Base-by-base conservation (phyloP, 129 eudicot genomes). In the Arctium minus region DNA sequence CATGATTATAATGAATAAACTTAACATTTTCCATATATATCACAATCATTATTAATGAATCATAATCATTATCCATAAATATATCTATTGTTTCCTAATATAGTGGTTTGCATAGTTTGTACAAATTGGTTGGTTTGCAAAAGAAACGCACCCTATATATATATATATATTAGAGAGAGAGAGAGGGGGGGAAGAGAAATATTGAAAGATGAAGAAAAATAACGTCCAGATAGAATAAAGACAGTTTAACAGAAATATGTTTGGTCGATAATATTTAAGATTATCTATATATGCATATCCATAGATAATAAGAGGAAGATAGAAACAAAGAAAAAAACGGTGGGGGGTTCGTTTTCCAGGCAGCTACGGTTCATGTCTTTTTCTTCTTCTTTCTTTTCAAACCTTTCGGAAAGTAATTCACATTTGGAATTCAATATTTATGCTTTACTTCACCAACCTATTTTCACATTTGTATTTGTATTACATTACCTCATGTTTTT, bases 231-330 rank as follows among this genome's bases (percentile, higher is more conserved):
- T 12, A 50, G 70, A 60, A 60, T 30, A 64, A 37, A 38, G 86
- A 84, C 86, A n/a, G 39, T 72, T n/a, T 78, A 84, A 84, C 83
- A 18, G 86, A 84, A 32, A n/a, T 72, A 56, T 84, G 83, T 78
- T 72, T 72, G 75, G 71, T 73, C 65, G 35, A 84, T 32, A 62
- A 30, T 78, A 84, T 36, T 84, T 79, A 72, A 78, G 35, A 73
- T 84, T 77, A 83, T 83, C 86, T 71, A 32, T 17, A 33, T 33
- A 33, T 33, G 36, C 27, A 22, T 22, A 8, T 42, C 2, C 35
- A 12, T 33, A 42, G 75, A 78, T 71, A 39, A 56, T 72, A 37
- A 42, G 78, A 15, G 18, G 73, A 71, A 77, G 42, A 36, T 75
- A 38, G 73, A 83, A 83, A 71, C 33, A 71, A 79, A 42, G 40